phyloP scores from a whole-genome alignment of 805 yeast species.

The Jamesozyma lodderae region DNA sequence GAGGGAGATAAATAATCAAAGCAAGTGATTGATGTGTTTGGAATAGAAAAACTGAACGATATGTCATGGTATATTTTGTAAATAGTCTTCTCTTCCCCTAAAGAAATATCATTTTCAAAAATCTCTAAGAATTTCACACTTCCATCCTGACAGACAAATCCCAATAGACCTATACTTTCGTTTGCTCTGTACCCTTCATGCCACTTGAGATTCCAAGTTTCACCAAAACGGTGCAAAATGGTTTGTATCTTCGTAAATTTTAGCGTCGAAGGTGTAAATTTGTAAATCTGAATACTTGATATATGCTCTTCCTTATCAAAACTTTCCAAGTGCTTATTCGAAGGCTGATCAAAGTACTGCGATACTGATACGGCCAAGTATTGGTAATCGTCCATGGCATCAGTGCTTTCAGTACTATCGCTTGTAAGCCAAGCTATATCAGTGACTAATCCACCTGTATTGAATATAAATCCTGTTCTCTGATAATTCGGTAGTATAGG shows the following conservation, averaged over 20 bases:
- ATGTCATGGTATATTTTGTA: constrained; percentile 15
- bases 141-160: constrained; percentile 52
- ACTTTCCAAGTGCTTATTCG: constrained; percentile 22
- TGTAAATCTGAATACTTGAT: constrained; percentile 41
- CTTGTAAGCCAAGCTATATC: constrained; percentile 40
- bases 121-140: constrained; percentile 40
- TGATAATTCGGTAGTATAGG: constrained; percentile 22
- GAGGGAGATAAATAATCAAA: constrained; percentile 39
- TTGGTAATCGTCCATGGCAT: constrained; percentile 18
- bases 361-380: constrained; percentile 46
- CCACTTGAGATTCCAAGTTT: constrained; percentile 31
- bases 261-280: constrained; percentile 26
- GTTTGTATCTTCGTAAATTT: constrained; percentile 27
- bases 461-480: constrained; percentile 35
- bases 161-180: constrained; percentile 35
- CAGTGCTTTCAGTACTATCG: constrained; percentile 23
- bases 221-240: constrained; percentile 37
- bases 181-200: constrained; percentile 24
- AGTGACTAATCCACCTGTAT: constrained; percentile 45
- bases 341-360: constrained; percentile 26
- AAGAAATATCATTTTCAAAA: background rate
- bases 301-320: constrained; percentile 24
- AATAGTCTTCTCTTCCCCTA: background rate
- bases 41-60: constrained; percentile 22
- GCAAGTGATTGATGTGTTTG: constrained; percentile 34